A percentile compares a stretch with the other conserved stretches of the same genome.
Evolutionary conservation across 1,284 basidiomycete genomes (phyloP).

Genomic region (Cutaneotrichosporon sp.): DNA sequence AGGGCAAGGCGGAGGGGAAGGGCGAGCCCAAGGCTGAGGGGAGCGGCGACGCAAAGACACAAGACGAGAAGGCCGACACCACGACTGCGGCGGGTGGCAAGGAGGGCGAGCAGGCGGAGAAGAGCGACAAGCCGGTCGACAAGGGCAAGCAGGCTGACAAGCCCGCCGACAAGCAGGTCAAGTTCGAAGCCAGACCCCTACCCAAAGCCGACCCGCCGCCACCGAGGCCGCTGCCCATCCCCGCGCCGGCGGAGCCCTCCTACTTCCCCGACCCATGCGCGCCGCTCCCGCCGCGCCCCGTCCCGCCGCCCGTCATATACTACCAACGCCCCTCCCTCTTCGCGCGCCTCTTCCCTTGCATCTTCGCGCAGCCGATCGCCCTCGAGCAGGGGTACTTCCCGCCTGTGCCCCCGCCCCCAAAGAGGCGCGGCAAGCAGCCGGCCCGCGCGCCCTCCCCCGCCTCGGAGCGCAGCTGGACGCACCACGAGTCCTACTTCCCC

Average conservation of each 20-base stretch:
- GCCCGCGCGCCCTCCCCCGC: background rate
- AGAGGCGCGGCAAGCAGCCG: background rate
- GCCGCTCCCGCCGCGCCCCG: background rate
- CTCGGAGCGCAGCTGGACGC: constrained; percentile 26
- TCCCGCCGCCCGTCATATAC: background rate
- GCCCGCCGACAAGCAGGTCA: no score
- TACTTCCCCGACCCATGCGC: no score
- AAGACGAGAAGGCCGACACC: no score
- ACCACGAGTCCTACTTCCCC: constrained; percentile 43
- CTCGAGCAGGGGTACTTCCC: background rate
- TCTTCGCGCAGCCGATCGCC: background rate
- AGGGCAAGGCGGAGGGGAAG: no score
- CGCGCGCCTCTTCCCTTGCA: background rate
- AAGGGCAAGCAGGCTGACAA: no score
- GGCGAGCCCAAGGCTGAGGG: no score
- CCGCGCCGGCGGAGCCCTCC: background rate
- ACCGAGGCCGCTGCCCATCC: background rate
- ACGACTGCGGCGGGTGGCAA: no score
- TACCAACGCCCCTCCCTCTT: background rate
- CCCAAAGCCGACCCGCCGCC: background rate
- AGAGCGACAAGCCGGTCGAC: no score
- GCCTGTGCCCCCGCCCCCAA: background rate
- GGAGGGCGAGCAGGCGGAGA: no score
- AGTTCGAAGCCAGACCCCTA: background rate
- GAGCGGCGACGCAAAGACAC: no score